Evolutionary conservation across 1,139 yeast genomes (phyloP), one percentile per base, ranked within the genome.

Genomic region (Yamadazyma kanchanaburiensis): DNA sequence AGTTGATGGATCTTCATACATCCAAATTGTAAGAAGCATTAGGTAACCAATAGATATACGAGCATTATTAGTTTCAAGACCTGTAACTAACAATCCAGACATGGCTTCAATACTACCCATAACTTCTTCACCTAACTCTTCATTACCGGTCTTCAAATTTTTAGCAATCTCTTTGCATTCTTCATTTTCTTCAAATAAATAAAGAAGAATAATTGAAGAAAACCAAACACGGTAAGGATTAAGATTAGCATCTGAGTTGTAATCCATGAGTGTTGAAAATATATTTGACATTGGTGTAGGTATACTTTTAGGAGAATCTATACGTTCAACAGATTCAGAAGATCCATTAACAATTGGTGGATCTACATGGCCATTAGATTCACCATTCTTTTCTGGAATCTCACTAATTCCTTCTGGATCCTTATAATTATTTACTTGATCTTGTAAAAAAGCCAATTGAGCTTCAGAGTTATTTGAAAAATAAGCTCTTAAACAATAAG

Each of bases 151-250:
- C n/a, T 64, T 64, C n/a, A 86, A 65, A 0, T 53, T 50, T 28
- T 77, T 59, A 0, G 85, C 73, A 19, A 70, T 43, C 10, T 69
- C 73, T 38, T 74, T 70, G 18, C 74, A 68, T 17, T 69, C 77
- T 6, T 64, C 66, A 34, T 65, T 64, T 26, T 77, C 85, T 33
- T 75, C 75, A 40, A 88, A 74, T 4, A 88, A 50, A 35, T 74
- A 75, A 33, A 84, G 63, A 23, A 91, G 50, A 4, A 86, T 64
- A 3, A 78, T 71, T 2, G 86, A 66, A 0, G 96, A 80, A 59
- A 91, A 89, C 94, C 96, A 94, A 1, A 79, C 61, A 46, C 80
- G 77, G 52, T 87, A 91, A 0, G 98, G 96, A 43, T 94, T 89
- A 25, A 88, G 58, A 35, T 80, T 76, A 27, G 74, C 60, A 12